Percentiles rank a stretch among this genome's conserved stretches.
These are phyloP conservation scores for Sporothrix protearum DNA, from an alignment of 2,329 filamentous ascomycete genomes.

Conservation along the genomic window DNA sequence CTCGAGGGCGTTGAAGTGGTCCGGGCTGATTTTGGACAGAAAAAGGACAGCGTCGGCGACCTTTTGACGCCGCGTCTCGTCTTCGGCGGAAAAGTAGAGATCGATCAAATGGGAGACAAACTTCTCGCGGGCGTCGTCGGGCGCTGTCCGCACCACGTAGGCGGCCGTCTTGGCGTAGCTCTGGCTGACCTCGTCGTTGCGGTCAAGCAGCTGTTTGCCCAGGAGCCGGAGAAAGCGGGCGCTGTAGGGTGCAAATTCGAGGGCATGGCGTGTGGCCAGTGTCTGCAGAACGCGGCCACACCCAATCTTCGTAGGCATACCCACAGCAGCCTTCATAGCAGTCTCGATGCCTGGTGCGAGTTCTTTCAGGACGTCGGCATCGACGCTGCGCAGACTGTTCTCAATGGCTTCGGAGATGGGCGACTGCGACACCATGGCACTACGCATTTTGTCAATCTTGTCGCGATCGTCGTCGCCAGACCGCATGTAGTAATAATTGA, in stretches of 20 bases:
- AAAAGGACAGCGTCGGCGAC: slow-evolving; percentile 79
- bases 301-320: slow-evolving; percentile 90
- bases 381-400: slow-evolving; percentile 77
- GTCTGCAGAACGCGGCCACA: slow-evolving; percentile 82
- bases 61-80: slow-evolving; percentile 69
- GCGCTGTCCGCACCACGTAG: slow-evolving; percentile 67
- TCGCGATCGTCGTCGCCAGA: slow-evolving; percentile 83
- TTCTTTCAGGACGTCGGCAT: slow-evolving; percentile 70
- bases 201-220: slow-evolving; percentile 73
- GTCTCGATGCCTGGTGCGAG: slow-evolving; percentile 70
- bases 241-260: slow-evolving; percentile 71
- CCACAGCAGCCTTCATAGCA: slow-evolving; percentile 80
- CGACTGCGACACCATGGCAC: slow-evolving; percentile 76
- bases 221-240: slow-evolving; percentile 72
- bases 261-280: slow-evolving; percentile 73
- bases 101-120: slow-evolving; percentile 56
- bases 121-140: slow-evolving; percentile 46
- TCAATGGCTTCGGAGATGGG: slow-evolving; percentile 92
- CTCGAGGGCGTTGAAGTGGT: slow-evolving; percentile 78
- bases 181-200: slow-evolving; percentile 88
- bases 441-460: slow-evolving; percentile 82
- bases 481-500: slow-evolving; percentile 91
- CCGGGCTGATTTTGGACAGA: slow-evolving; percentile 80
- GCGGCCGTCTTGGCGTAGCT: slow-evolving; percentile 84
- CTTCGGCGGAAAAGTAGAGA: slow-evolving; percentile 78